Conservation (phyloP, 2,329 filamentous ascomycete species). For the Torrubiellomyces zombiae region DNA sequence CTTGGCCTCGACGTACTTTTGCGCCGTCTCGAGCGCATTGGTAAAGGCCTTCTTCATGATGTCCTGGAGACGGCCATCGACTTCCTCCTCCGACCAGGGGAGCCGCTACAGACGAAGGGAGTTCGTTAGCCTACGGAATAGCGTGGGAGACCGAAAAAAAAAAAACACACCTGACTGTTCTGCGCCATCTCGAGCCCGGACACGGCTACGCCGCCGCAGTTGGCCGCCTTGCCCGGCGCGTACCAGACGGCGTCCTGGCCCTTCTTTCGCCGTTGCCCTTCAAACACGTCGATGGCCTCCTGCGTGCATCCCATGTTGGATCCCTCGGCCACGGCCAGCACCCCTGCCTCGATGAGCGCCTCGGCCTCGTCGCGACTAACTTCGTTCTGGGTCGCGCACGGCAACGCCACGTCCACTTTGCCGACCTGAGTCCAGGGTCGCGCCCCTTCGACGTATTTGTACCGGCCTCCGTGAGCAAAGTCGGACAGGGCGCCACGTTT, state of each 20-base stretch:
- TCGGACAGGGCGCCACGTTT: slow-evolving; percentile 67
- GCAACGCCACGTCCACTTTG: slow-evolving; percentile 79
- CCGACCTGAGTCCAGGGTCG: slow-evolving; percentile 86
- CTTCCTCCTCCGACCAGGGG: slow-evolving; percentile 75
- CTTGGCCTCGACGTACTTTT: slow-evolving; percentile 64
- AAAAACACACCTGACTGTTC: slow-evolving; percentile 46
- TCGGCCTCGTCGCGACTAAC: slow-evolving; percentile 82
- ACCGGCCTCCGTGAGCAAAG: slow-evolving; percentile 47
- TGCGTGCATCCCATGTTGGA: slow-evolving; percentile 99
- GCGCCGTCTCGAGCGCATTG: slow-evolving; percentile 74
- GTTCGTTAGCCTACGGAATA: too few relatives aligned
- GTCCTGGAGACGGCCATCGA: slow-evolving; percentile 74
- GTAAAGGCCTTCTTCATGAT: slow-evolving; percentile 95
- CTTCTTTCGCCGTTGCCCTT: slow-evolving; percentile 58
- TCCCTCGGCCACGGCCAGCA: slow-evolving; percentile 81
- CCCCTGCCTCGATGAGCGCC: slow-evolving; percentile 59
- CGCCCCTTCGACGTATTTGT: slow-evolving; percentile 74
- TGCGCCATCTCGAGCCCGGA: slow-evolving; percentile 98
- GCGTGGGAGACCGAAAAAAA: background rate
- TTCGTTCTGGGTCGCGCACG: slow-evolving; percentile 94
- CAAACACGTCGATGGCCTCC: slow-evolving; percentile 86
- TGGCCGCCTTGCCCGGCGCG: slow-evolving; percentile 90
- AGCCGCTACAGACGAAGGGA: slow-evolving; percentile 38
- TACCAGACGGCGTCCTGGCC: slow-evolving; percentile 70
- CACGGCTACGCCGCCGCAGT: slow-evolving; percentile 92